These are phyloP conservation scores for Myxozyma kluyveri DNA, from an alignment of 805 yeast species.

Conservation along the genomic window DNA sequence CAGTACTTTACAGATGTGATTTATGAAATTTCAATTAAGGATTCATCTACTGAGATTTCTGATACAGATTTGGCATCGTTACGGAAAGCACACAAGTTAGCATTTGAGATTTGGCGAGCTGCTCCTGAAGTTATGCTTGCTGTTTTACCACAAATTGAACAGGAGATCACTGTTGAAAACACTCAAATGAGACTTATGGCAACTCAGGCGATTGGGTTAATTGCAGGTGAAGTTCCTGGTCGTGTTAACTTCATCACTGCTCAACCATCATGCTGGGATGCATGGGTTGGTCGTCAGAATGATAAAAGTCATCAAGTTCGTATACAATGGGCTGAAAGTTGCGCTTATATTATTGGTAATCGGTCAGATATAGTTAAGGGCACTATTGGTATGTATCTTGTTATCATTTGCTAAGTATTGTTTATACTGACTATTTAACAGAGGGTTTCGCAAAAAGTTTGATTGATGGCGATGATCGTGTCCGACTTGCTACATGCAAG, in stretches of 20 bases:
- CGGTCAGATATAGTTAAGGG: slow-evolving; percentile 50
- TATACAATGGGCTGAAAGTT: slow-evolving; percentile 63
- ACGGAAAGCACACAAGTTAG: slow-evolving; percentile 59
- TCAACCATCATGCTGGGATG: slow-evolving; percentile 53
- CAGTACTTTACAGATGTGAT: slow-evolving; percentile 77
- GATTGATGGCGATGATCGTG: slow-evolving; percentile 71
- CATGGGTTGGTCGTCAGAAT: slow-evolving; percentile 72
- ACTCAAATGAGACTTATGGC: slow-evolving; percentile 62
- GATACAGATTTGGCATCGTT: slow-evolving; percentile 44
- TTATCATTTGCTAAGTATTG: slow-evolving; percentile 7
- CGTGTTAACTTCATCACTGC: slow-evolving; percentile 54
- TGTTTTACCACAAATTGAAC: slow-evolving; percentile 74
- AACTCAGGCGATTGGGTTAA: slow-evolving; percentile 67
- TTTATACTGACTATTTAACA: background rate
- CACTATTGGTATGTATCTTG: slow-evolving; percentile 42
- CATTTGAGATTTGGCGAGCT: slow-evolving; percentile 69
- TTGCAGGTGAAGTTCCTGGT: slow-evolving; percentile 51
- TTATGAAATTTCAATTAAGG: slow-evolving; percentile 39
- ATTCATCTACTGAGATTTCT: slow-evolving; percentile 34
- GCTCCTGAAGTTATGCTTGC: slow-evolving; percentile 73
- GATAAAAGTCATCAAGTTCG: slow-evolving; percentile 68
- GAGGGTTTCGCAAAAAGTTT: slow-evolving; percentile 63
- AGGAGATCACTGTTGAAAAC: slow-evolving; percentile 68
- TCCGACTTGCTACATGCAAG: slow-evolving; percentile 59
- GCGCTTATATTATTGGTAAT: slow-evolving; percentile 47